Conservation (phyloP, 2,329 filamentous ascomycete species). For the Bipolaris sorokiniana region DNA sequence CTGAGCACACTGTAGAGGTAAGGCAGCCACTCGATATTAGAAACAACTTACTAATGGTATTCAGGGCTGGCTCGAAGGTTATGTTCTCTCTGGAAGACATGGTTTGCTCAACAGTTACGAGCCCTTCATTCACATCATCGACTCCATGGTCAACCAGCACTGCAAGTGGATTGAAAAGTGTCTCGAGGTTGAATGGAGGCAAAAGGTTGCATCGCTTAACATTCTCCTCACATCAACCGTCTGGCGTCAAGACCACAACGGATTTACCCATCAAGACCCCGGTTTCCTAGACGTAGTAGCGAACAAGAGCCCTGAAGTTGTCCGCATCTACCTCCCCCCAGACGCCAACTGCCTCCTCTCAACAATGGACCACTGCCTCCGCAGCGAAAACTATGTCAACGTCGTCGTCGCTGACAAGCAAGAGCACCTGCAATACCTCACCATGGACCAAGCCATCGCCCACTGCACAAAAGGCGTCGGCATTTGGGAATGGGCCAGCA, state of each 20-base stretch:
- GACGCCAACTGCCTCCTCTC: constrained; percentile 80
- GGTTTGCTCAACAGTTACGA: constrained; percentile 82
- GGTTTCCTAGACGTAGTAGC: constrained; percentile 78
- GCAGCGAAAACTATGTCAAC: constrained; percentile 78
- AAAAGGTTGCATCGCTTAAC: constrained; percentile 75
- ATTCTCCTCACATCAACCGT: constrained; percentile 79
- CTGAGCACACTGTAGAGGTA: constrained; percentile 77
- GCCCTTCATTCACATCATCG: constrained; percentile 81
- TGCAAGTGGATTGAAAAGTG: constrained; percentile 87
- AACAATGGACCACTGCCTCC: constrained; percentile 76
- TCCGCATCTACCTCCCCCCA: constrained; percentile 80
- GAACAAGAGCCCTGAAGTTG: constrained; percentile 80
- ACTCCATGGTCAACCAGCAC: constrained; percentile 86
- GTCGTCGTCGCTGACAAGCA: constrained; percentile 82
- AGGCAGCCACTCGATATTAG: background rate
- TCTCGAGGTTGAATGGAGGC: constrained; percentile 78
- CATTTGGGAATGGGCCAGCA: constrained; percentile 79
- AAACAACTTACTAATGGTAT: constrained; percentile 11
- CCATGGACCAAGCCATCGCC: constrained; percentile 72
- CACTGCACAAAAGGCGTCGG: constrained; percentile 81
- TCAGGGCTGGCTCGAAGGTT: constrained; percentile 73
- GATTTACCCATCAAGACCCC: constrained; percentile 81
- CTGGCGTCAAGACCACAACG: constrained; percentile 84
- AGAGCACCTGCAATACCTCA: constrained; percentile 76
- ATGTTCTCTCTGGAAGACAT: constrained; percentile 75